Base-by-base conservation (phyloP, 352 stramenopile species). In the Phytophthora litchii region DNA sequence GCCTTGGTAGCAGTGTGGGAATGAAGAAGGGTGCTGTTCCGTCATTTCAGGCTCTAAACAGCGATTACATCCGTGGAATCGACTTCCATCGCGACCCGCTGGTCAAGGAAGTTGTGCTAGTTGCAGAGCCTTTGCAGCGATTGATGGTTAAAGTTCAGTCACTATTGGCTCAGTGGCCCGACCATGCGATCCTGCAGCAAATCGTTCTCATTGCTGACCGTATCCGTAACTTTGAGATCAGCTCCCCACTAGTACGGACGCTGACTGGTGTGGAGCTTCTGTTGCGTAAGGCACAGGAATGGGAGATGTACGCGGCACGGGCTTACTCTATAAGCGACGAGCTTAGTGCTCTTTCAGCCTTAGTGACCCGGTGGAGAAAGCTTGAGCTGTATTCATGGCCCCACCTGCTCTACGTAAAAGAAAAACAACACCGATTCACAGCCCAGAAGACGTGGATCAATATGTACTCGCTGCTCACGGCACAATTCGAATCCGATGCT, bases 381-480 rank as follows among this genome's bases (percentile, higher is more conserved):
- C 75, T 99, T 5, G 98, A 99, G 71, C 74, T 99, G 17, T 91
- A 98, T 49, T 98, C 92, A 62, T 99, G 98, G 98, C 88, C 91
- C 3, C 80, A 91, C 60, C 70, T 99, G 25, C 78, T 99, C 6
- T 78, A 95, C 45, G 85, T 96, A 23, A 91, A 93, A 62, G 87
- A 96, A 64, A 80, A 83, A 16, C 77, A 91, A 36, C 86, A 93
- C 59, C 87, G 83, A 8, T 63, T 83, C 3, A 54, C 64, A 7
- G 88, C 86, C 14, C 77, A 92, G 42, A 95, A 95, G 61, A 90
- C 85, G 12, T 96, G 88, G 88, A 87, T 95, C 38, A 82, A 79
- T 50, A 80, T 97, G 80, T 97, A 97, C 59, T 87, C 86, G 21
- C 60, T 96, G 21, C 64, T 97, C 7, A 95, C 89, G 5, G 83